Base-by-base conservation (phyloP, 1,284 basidiomycete species). In the Marasmius fiardii region DNA sequence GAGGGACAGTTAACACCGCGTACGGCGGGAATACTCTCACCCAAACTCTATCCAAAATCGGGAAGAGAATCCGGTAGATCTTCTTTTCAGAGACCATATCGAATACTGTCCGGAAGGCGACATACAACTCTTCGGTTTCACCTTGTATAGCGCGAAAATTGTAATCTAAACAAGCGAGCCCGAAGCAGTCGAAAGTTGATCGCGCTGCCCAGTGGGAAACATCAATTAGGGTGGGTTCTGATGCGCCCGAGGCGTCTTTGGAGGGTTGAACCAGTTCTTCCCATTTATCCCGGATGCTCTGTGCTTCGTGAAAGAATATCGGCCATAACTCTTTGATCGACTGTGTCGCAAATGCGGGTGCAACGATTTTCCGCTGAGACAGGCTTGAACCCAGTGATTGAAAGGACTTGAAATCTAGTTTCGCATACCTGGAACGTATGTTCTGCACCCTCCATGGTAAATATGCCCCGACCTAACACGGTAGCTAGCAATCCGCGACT, bases 141-240 rank as follows among this genome's bases (percentile, higher is more conserved):
- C 77, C 73, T 53, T 74, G 67, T 4, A 82, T 63, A 3, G 79
- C 69, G 49, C 75, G 67, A 63, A 82, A 80, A 26, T 74, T 67
- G 57, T 81, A 78, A 59, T 78, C 74, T 41, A 82, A 77, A 11
- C 75, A 79, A 16, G 75, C 71, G 10, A 80, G 69, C 14, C 79
- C 80, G 44, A 81, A 78, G 4, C 79, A 73, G 58, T 82, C 80
- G 53, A 82, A 80, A 7, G 77, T 73, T 1, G 76, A 76, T 14
- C 78, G 74, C 20, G 76, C 75, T 14, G 77, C 63, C 78, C 79
- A 81, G 58, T 75, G 74, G 7, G 72, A 66, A 34, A 80, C 67
- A 55, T 81, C 77, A 43, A 81, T 66, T 10, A 51, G 20, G 2
- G 68, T 64, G 12, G 56, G 54, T 7, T 58, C 53, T 37, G 53